Conservation (phyloP, 352 stramenopile genomes). For the Thalassiosira hispida region DNA sequence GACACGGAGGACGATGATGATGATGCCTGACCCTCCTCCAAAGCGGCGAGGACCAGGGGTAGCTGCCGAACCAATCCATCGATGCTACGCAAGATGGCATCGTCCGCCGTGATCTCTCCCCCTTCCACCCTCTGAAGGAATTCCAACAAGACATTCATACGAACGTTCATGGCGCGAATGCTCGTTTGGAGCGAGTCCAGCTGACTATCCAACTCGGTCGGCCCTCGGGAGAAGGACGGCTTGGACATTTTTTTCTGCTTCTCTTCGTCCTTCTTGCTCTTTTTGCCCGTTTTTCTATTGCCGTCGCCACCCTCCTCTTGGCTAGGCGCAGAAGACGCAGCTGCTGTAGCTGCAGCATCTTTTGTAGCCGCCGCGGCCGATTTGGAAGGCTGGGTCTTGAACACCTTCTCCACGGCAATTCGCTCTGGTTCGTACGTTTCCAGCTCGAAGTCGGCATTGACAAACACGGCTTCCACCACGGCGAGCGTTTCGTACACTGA, state of each 20-base stretch:
- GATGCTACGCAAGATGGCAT: constrained; percentile 65
- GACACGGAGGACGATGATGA: neutral
- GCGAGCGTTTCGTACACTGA: constrained; percentile 40
- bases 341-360: neutral
- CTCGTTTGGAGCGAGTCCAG: constrained; percentile 48
- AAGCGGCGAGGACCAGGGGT: constrained; percentile 45
- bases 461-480: constrained; percentile 38
- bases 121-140: constrained; percentile 62
- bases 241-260: neutral
- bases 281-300: constrained; percentile 28
- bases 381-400: constrained; percentile 56
- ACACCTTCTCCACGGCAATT: constrained; percentile 80
- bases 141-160: constrained; percentile 68
- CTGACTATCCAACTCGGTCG: constrained; percentile 43
- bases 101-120: constrained; percentile 25
- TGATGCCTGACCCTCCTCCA: constrained; percentile 21
- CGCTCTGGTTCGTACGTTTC: constrained; percentile 73
- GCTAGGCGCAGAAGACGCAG: neutral
- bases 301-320: neutral
- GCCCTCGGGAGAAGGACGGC: constrained; percentile 22
- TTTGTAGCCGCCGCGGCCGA: neutral
- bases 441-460: constrained; percentile 70
- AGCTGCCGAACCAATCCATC: constrained; percentile 64
- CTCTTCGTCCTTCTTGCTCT: constrained; percentile 40
- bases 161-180: constrained; percentile 65